Evolutionary conservation across 1,284 basidiomycete genomes (phyloP), one percentile per base, ranked within the genome.

Genomic region (Pseudozyma thailandica): DNA sequence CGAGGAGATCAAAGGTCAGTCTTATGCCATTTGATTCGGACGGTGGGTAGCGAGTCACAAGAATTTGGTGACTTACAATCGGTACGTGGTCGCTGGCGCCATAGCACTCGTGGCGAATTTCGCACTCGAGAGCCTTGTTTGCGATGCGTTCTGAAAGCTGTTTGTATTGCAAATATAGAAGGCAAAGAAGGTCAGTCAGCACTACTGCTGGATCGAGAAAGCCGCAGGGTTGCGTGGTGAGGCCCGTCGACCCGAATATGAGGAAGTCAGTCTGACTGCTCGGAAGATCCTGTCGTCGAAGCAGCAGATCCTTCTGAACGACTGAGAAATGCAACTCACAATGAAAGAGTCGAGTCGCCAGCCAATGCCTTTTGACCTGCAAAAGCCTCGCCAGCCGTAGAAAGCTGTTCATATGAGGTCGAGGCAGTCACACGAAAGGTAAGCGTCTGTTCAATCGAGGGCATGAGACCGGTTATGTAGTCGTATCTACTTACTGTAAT

Each of bases 321-420:
- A n/a, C n/a, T n/a, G n/a, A n/a, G n/a, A n/a, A n/a, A n/a, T n/a
- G n/a, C 1, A 33, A 58, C 63, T 53, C 44, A 77, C 91, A 42
- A 81, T 74, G 43, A 81, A 92, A 85, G 89, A 90, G 81, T 94
- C 92, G 39, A 94, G 83, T 64, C 92, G 86, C 92, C 92, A 94
- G 2, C 92, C 92, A 43, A 92, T 87, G 3, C 92, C 90, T 77
- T 93, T 94, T 57, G 81, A 81, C 39, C 92, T 85, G 80, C 91
- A 92, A 63, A 91, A 88, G 83, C 92, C 92, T 23, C 92, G 87
- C 82, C 91, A 93, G 6, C 90, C 90, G 69, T 91, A 94, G 82
- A 93, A 94, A 0, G 90, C 64, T 63, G 48, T 23, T 8, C 6
- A n/a, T n/a, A n/a, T n/a, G n/a, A n/a, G 13, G 28, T 28, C 26